Percentiles rank a stretch among this genome's conserved stretches.
Evolutionary conservation across 1,284 basidiomycete species (phyloP).

Genomic region (Ganoderma sinense): DNA sequence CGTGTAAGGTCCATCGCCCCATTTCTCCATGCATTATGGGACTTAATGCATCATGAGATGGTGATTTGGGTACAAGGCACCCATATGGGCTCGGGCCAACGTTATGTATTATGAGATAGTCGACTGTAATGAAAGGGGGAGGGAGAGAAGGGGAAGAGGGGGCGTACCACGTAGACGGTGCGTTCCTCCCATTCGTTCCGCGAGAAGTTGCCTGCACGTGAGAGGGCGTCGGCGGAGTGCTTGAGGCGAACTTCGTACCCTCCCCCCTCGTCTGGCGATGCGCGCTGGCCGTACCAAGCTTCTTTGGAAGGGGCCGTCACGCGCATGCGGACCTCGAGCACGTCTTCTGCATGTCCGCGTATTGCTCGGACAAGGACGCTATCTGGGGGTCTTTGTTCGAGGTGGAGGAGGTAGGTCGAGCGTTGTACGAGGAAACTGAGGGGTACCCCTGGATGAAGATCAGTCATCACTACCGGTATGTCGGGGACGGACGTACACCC

Average conservation of each 20-base stretch:
- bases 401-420: conserved; percentile 42
- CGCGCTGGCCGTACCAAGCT: conserved; percentile 45
- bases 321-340: conserved; percentile 68
- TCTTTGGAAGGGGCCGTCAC: conserved; percentile 51
- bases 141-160: neutral
- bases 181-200: conserved; percentile 64
- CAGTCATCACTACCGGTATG: conserved; percentile 21
- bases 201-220: conserved; percentile 42
- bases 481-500: conserved; percentile 54
- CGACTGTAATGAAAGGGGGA: too few relatives aligned
- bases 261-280: conserved; percentile 38
- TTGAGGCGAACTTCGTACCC: conserved; percentile 69
- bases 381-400: conserved; percentile 49
- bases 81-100: too few relatives aligned
- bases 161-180: conserved; percentile 71
- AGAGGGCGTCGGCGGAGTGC: conserved; percentile 45
- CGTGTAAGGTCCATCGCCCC: too few relatives aligned
- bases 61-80: too few relatives aligned
- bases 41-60: too few relatives aligned
- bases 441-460: conserved; percentile 57
- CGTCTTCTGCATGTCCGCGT: conserved; percentile 49
- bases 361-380: conserved; percentile 60
- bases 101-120: too few relatives aligned
- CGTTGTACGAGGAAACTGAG: conserved; percentile 58
- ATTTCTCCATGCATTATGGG: too few relatives aligned